phyloP scores from a whole-genome alignment of 345 rosid species.

The Xanthoceras sorbifolium region DNA sequence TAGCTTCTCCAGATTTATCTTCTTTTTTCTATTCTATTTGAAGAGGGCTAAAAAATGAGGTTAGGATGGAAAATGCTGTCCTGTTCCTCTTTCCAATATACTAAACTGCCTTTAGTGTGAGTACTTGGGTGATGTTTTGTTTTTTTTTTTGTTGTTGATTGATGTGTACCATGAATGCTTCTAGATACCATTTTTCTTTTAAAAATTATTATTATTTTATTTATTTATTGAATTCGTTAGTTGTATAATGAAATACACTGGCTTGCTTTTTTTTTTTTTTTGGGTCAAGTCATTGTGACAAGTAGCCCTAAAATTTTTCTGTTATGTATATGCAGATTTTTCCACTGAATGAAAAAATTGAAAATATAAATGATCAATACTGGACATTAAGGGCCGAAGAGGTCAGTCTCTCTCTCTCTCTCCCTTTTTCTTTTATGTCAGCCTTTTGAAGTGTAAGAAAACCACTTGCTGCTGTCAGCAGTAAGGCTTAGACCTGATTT shows the following conservation, averaged over 20 bases:
- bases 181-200: neutral
- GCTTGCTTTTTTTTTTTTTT: neutral
- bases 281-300: neutral
- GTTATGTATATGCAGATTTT: slow-evolving; percentile 60
- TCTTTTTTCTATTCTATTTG: neutral
- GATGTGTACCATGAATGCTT: neutral
- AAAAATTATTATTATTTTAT: neutral
- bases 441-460: neutral
- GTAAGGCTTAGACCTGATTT: neutral
- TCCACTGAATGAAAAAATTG: slow-evolving; percentile 81
- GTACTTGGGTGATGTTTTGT: neutral
- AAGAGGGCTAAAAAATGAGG: neutral
- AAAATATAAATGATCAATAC: slow-evolving; percentile 92
- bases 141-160: neutral
- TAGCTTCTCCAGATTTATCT: neutral
- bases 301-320: neutral
- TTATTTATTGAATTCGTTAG: neutral
- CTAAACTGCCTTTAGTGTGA: neutral
- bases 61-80: neutral
- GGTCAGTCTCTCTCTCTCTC: slow-evolving; percentile 42
- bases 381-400: slow-evolving; percentile 99
- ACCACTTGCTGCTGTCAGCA: slow-evolving; percentile 7
- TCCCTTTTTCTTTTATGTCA: neutral
- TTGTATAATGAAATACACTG: neutral
- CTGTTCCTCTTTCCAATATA: neutral